Evolutionary conservation across 2,329 filamentous ascomycete species (phyloP), one percentile per base, ranked within the genome.

Genomic region (Aureobasidium musti): DNA sequence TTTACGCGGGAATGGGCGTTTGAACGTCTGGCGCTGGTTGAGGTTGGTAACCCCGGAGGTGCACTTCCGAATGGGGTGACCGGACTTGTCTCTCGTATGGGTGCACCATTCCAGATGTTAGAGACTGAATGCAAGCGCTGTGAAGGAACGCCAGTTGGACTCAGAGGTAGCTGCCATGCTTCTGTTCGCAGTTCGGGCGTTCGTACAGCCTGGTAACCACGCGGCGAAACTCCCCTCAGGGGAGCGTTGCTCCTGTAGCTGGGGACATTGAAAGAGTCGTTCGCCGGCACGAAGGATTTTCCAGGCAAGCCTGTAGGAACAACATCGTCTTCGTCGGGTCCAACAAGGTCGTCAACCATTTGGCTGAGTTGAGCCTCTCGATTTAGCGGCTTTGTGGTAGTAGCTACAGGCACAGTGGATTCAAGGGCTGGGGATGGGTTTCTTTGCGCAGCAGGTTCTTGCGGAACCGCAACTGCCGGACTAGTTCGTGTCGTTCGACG

Each of bases 341-440:
- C 77, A 60, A 87, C 79, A 33, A 87, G 76, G 67, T 83, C 79
- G 69, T 87, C 83, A 17, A 87, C 85, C 85, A 87, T 87, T 11
- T 79, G 80, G 68, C 80, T 80, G 77, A 86, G 82, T 28, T 81
- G 81, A n/a, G 77, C 78, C 66, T 84, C 82, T 74, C 67, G 74
- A 75, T 73, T 74, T 6, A 70, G 68, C 52, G 68, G 68, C 21
- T 63, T 59, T 6, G 37, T 26, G 53, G 52, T 67, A 21, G 68
- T 67, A 14, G 52, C 59, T 13, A 39, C 19, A 30, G 64, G 47
- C 11, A 21, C 59, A 26, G 37, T 13, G 10, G n/a, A 5, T 11
- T 50, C 33, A 7, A 59, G 37, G 45, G 43, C 39, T 13, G 43
- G 63, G 23, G 56, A 54, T 5, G 26, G 1, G 7, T n/a, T 13